Base-by-base conservation (phyloP, 1,284 basidiomycete species). In the Tilletia setariae region DNA sequence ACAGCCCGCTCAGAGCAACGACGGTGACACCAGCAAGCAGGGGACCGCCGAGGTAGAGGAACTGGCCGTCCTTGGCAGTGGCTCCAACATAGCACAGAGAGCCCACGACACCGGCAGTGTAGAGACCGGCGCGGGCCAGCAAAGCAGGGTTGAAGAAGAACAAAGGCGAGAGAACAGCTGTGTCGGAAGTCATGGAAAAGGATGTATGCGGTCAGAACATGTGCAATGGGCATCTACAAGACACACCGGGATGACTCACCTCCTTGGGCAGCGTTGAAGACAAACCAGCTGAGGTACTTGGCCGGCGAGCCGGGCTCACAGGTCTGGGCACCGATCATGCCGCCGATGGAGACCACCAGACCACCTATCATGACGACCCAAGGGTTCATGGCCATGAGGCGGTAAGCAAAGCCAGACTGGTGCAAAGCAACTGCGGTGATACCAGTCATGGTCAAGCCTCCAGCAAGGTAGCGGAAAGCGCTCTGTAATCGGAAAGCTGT, bases 61-160 rank as follows among this genome's bases (percentile, higher is more conserved):
- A 95, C 81, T 89, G 90, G 83, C 94, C 91, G 76, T 89, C 91
- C 75, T 86, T 89, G 35, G 93, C 93, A 21, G 93, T 95, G 9
- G 92, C 92, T 40, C 93, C 93, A 32, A 95, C 87, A 79, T 93
- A 95, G 44, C 90, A 90, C 35, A 94, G 86, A 7, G 80, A 81
- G 65, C 92, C 93, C 21, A 94, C 89, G 2, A 93, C 87, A 59
- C 92, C 93, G 56, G 89, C 87, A 0, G 93, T 94, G 84, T 95
- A 95, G 4, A 95, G 85, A 13, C 91, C 93, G 9, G 93, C 93
- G 49, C 93, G 88, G n/a, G 90, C 89, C 59, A 95, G 87, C 70
- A 95, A 87, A 15, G 91, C 91, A 1, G 93, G 93, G 77, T 86
- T 89, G 66, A 93, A 83, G 87, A 94, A 94, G 84, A 92, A 91